These are phyloP conservation scores for Jaminaea rosea DNA, from an alignment of 1,284 basidiomycete species.

Conservation along the genomic window DNA sequence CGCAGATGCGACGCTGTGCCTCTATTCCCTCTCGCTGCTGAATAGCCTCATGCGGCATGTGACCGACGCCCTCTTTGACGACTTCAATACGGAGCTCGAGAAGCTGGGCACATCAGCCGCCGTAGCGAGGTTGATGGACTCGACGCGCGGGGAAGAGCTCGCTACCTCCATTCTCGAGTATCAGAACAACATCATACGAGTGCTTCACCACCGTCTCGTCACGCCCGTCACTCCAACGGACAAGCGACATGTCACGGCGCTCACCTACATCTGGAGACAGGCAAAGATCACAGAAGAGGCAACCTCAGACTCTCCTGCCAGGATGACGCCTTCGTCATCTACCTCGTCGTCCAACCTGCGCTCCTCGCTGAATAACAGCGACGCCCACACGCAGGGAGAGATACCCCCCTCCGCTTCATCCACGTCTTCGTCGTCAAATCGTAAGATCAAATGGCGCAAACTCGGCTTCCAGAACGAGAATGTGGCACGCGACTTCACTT, in stretches of 20 bases:
- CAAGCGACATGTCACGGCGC: constrained; percentile 32
- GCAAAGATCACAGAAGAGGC: constrained; percentile 48
- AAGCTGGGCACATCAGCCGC: constrained; percentile 70
- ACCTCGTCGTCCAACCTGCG: too few species aligned
- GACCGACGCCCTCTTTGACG: constrained; percentile 65
- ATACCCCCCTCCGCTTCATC: constrained; percentile 50
- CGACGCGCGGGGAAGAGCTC: constrained; percentile 73
- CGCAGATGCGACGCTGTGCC: constrained; percentile 41
- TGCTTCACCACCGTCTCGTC: constrained; percentile 70
- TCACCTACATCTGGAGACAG: constrained; percentile 39
- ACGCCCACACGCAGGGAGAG: constrained; percentile 44
- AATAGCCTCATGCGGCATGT: constrained; percentile 74
- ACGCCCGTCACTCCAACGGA: constrained; percentile 55
- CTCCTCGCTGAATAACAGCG: constrained; percentile 52
- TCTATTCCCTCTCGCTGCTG: constrained; percentile 53
- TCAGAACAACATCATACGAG: constrained; percentile 74
- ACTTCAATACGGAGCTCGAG: constrained; percentile 69
- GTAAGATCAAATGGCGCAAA: constrained; percentile 61
- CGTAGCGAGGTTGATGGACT: constrained; percentile 56
- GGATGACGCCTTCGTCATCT: too few species aligned
- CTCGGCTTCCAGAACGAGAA: constrained; percentile 73
- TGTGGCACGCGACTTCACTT: constrained; percentile 68
- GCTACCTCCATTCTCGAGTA: constrained; percentile 81
- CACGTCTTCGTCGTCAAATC: too few species aligned
- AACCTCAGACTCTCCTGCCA: too few species aligned